Conservation (phyloP, 345 rosid genomes). For the Salix udensis region DNA sequence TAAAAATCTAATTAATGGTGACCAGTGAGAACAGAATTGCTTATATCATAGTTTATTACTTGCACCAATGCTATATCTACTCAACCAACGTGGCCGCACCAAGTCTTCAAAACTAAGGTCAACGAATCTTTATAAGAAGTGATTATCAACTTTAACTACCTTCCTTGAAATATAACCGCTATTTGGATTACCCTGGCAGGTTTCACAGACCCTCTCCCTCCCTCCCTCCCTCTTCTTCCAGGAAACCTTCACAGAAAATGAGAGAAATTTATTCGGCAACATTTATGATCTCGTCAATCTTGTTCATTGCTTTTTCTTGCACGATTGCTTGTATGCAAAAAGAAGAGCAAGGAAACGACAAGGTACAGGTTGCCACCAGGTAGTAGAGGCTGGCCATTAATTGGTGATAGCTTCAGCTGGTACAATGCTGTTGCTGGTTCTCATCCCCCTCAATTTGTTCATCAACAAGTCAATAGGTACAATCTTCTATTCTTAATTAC, state of each 20-base stretch:
- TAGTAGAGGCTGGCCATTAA: conserved; percentile 69
- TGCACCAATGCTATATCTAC: neutral
- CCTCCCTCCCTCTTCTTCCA: neutral
- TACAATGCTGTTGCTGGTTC: conserved; percentile 74
- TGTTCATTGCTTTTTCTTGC: conserved; percentile 3
- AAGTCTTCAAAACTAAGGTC: neutral
- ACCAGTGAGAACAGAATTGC: no score
- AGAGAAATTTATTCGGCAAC: neutral
- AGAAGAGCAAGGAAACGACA: neutral
- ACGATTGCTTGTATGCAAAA: neutral
- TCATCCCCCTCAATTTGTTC: conserved; percentile 67
- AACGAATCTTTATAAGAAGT: neutral
- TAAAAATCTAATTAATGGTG: no score
- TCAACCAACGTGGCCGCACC: neutral
- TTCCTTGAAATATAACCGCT: neutral
- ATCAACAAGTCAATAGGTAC: conserved; percentile 58
- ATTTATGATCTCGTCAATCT: neutral
- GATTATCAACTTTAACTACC: neutral
- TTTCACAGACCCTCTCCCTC: neutral
- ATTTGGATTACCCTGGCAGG: neutral
- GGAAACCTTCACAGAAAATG: conserved; percentile 2
- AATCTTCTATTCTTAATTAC: neutral
- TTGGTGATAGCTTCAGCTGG: conserved; percentile 74
- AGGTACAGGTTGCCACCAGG: conserved; percentile 51
- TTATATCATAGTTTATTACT: no score